Evolutionary conservation across 768 basidiomycete genomes (phyloP).

Genomic region (Termitomyces sp.): DNA sequence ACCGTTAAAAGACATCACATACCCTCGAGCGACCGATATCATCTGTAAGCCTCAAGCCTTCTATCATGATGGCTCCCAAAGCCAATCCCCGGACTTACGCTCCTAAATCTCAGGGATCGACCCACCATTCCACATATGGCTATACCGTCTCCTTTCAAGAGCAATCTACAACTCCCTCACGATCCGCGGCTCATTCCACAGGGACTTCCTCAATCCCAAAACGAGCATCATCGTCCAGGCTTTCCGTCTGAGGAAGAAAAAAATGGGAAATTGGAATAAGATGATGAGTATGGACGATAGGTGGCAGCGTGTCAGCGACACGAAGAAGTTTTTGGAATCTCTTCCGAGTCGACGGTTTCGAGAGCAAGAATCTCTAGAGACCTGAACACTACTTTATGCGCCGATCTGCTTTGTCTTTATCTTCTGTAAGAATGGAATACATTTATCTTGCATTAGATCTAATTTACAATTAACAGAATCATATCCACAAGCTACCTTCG

Average conservation of each 20-base stretch:
- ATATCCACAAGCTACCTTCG: too few species aligned
- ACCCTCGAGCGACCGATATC: conserved; percentile 7
- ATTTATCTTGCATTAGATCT: too few species aligned
- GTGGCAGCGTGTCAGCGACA: neutral
- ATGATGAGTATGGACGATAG: neutral
- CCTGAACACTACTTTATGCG: too few species aligned
- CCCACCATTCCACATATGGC: neutral
- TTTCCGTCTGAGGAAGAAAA: neutral
- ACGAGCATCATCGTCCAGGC: neutral
- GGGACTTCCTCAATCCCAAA: neutral
- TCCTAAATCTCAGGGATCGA: neutral
- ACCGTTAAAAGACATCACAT: conserved; percentile 5
- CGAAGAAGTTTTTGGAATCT: neutral
- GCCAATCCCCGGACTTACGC: neutral
- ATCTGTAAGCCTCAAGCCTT: neutral
- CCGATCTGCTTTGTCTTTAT: too few species aligned
- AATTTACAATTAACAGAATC: too few species aligned
- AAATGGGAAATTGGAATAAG: neutral
- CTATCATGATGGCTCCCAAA: neutral
- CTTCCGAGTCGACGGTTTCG: neutral
- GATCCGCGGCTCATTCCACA: neutral
- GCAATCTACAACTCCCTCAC: neutral
- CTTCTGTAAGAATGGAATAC: too few species aligned
- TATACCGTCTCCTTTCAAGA: neutral
- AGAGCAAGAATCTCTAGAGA: neutral